A percentile compares a stretch with the other conserved stretches of the same genome.
Conservation (phyloP, 306 rosid genomes). For the Luffa acutangula region DNA sequence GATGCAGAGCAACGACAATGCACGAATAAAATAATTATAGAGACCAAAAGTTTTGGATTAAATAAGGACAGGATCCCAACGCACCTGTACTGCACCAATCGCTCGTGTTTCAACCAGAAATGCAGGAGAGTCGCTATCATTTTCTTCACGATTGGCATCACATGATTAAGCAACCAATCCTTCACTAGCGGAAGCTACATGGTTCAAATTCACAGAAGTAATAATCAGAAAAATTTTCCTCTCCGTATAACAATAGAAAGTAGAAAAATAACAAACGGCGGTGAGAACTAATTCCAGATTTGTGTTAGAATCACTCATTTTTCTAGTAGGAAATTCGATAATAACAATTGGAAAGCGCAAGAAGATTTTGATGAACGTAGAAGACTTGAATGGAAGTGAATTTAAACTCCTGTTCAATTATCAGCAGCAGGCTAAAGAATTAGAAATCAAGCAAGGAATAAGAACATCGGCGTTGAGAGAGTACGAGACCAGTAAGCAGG, state of each 20-base stretch:
- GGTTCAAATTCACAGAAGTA: not conserved
- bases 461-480: not conserved
- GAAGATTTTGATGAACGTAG: not conserved
- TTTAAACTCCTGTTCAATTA: not conserved
- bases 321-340: not conserved
- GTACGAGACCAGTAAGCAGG: not conserved
- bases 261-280: not conserved
- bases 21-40: not conserved
- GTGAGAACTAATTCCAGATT: not conserved
- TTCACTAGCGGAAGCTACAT: not conserved
- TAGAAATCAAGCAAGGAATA: not conserved
- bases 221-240: not conserved
- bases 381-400: not conserved
- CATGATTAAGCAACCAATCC: not conserved
- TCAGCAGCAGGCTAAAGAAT: not conserved
- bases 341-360: not conserved
- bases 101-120: not conserved
- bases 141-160: not conserved
- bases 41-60: not conserved
- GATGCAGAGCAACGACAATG: slow-evolving; percentile 4
- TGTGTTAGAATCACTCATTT: not conserved
- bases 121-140: not conserved
- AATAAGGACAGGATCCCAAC: not conserved
- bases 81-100: not conserved
- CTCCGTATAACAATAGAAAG: not conserved